phyloP scores from a whole-genome alignment of 768 basidiomycete genomes.

The Tulasnella calospora region DNA sequence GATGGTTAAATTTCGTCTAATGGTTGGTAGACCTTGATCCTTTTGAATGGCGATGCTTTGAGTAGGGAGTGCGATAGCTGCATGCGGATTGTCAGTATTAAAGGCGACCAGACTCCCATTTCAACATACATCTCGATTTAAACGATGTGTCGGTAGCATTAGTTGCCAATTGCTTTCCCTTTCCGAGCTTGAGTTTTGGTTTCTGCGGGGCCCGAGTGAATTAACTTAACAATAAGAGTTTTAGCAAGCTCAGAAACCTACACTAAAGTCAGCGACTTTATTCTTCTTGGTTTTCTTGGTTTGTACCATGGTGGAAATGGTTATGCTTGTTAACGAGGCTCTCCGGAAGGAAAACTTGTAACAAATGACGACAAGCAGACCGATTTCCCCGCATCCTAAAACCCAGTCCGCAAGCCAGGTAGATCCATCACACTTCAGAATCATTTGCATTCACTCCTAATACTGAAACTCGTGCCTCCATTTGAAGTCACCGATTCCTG shows the following conservation, averaged over 20 bases:
- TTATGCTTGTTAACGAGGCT: not conserved
- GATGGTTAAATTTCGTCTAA: constrained; percentile 68
- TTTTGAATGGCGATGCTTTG: constrained; percentile 69
- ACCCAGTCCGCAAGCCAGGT: not conserved
- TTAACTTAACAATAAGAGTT: not conserved
- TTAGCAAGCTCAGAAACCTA: constrained; percentile 36
- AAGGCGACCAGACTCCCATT: not conserved
- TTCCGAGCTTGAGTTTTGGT: constrained; percentile 94
- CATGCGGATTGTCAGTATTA: not conserved
- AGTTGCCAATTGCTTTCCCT: constrained; percentile 72
- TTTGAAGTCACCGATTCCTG: constrained; percentile 12
- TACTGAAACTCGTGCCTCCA: constrained; percentile 21
- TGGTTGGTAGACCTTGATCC: constrained; percentile 57
- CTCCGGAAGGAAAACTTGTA: not conserved
- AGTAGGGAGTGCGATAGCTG: constrained; percentile 84
- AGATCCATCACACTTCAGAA: not conserved
- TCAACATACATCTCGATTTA: constrained; percentile 77
- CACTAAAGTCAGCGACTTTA: constrained; percentile 82
- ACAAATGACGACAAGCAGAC: not conserved
- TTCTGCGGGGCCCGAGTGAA: constrained; percentile 49
- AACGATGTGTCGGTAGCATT: constrained; percentile 96
- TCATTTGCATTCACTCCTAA: not conserved
- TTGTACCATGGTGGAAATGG: constrained; percentile 62
- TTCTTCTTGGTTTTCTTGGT: constrained; percentile 82
- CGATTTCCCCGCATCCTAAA: not conserved